Evolutionary conservation across 306 rosid genomes (phyloP).

Genomic region (Alnus glutinosa): DNA sequence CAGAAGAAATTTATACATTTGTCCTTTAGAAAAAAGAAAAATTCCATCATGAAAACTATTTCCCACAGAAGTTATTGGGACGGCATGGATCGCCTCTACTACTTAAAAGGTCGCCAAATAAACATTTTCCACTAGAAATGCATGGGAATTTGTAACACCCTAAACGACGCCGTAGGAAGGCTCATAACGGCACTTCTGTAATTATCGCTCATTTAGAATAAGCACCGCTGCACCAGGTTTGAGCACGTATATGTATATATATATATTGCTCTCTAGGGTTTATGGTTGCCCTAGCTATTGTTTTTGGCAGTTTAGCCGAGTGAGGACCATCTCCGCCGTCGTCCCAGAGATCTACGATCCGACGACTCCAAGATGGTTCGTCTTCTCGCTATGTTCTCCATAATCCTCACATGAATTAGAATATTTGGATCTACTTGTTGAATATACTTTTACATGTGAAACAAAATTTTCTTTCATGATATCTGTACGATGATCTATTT

Average conservation of each 20-base stretch:
- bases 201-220: not conserved
- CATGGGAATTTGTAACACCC: not conserved
- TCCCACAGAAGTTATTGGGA: too few relatives aligned
- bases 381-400: not conserved
- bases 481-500: not conserved
- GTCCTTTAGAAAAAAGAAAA: too few relatives aligned
- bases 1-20: too few relatives aligned
- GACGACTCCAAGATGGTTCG: slow-evolving; percentile 3
- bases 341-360: not conserved
- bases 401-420: not conserved
- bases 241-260: not conserved
- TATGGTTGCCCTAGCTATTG: not conserved
- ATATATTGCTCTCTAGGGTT: not conserved
- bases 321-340: not conserved
- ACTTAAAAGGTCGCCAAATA: not conserved
- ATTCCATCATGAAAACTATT: too few relatives aligned
- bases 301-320: not conserved
- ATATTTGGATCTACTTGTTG: not conserved
- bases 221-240: not conserved
- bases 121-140: not conserved
- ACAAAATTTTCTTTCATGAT: not conserved
- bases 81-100: too few relatives aligned
- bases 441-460: not conserved
- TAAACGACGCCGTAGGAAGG: not conserved
- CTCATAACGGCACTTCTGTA: not conserved